Evolutionary conservation across 495 filamentous ascomycete genomes (phyloP).

Genomic region (Aspergillus sparsus): DNA sequence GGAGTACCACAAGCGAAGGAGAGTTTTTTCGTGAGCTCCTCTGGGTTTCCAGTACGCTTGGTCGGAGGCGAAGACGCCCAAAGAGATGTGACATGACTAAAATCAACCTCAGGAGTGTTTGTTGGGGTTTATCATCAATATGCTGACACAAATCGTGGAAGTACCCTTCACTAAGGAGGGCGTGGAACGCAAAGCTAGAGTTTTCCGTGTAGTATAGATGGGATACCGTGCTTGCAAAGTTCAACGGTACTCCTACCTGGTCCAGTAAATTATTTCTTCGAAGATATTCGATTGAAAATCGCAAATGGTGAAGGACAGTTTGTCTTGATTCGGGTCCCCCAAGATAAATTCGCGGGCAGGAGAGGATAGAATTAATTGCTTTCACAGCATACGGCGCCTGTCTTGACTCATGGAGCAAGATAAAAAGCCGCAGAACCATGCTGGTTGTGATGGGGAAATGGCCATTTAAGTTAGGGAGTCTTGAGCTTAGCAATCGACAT

Average conservation of each 20-base stretch:
- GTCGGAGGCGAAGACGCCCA: conserved; percentile 50
- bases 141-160: conserved; percentile 63
- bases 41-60: conserved; percentile 44
- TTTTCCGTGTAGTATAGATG: conserved; percentile 77
- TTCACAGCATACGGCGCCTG: conserved; percentile 58
- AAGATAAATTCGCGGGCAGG: conserved; percentile 67
- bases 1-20: conserved; percentile 61
- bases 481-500: conserved; percentile 65
- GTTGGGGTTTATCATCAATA: conserved; percentile 37
- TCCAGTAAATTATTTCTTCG: conserved; percentile 65
- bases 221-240: conserved; percentile 65
- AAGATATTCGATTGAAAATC: conserved; percentile 80
- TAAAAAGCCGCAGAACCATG: conserved; percentile 67
- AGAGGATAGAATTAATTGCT: conserved; percentile 66
- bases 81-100: conserved; percentile 71
- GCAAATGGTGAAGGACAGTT: conserved; percentile 70
- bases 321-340: conserved; percentile 62
- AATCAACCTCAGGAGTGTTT: conserved; percentile 54
- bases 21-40: conserved; percentile 47
- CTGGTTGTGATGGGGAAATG: conserved; percentile 79
- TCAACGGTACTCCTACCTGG: conserved; percentile 59
- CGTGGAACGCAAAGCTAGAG: conserved; percentile 71
- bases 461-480: conserved; percentile 69
- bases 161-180: conserved; percentile 65
- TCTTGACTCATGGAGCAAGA: conserved; percentile 63